phyloP scores from a whole-genome alignment of 495 filamentous ascomycete genomes.

The Tetracladium setigerum region DNA sequence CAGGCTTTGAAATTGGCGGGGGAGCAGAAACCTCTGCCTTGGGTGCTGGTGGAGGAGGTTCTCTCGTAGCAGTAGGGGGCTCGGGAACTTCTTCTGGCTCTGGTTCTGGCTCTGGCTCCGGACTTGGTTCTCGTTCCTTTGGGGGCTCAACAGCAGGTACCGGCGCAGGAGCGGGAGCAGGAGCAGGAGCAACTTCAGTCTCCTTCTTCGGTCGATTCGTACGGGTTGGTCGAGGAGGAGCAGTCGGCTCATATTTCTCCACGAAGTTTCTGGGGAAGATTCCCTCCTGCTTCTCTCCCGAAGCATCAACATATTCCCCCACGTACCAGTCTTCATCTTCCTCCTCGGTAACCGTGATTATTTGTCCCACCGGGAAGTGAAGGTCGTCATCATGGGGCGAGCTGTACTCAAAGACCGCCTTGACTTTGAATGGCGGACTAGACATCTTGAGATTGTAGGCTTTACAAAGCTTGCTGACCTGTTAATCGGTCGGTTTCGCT shows the following conservation, averaged over 20 bases:
- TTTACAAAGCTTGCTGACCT: not conserved
- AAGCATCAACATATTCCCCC: constrained; percentile 76
- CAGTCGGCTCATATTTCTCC: constrained; percentile 84
- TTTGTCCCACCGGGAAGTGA: constrained; percentile 72
- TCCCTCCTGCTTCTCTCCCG: constrained; percentile 69
- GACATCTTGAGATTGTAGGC: constrained; percentile 49
- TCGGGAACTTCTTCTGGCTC: constrained; percentile 32
- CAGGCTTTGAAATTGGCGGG: constrained; percentile 18
- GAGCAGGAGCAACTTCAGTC: constrained; percentile 28
- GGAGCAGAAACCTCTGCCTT: constrained; percentile 24
- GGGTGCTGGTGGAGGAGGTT: constrained; percentile 27
- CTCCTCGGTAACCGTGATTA: constrained; percentile 86
- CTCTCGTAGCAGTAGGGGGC: constrained; percentile 34
- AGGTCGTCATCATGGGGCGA: constrained; percentile 94
- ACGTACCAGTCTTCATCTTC: constrained; percentile 95
- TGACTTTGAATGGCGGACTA: constrained; percentile 80
- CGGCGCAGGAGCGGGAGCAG: constrained; percentile 20
- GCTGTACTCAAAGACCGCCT: constrained; percentile 86
- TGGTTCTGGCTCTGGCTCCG: constrained; percentile 24
- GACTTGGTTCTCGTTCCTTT: constrained; percentile 3
- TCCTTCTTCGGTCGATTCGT: constrained; percentile 68
- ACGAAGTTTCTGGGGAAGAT: constrained; percentile 98
- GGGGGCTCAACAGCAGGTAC: constrained; percentile 7
- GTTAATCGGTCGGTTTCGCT: not conserved
- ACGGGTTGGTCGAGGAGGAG: constrained; percentile 77